phyloP scores from a whole-genome alignment of 805 yeast species.

The Alloascoidea africana region DNA sequence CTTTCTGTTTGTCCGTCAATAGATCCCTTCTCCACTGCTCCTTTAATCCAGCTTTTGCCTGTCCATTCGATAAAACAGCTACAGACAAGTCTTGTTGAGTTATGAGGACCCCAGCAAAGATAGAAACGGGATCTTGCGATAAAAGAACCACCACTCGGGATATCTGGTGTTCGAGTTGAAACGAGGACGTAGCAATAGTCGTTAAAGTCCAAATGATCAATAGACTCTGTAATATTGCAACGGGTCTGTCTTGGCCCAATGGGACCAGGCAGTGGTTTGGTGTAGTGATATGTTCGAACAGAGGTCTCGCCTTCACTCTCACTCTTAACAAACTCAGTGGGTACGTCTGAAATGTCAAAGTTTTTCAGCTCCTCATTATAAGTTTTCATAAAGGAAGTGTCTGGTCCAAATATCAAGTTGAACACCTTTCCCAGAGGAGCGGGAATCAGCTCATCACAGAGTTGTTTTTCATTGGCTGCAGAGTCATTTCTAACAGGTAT shows the following conservation, averaged over 20 bases:
- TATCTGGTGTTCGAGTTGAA: slow-evolving; percentile 74
- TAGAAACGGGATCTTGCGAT: slow-evolving; percentile 58
- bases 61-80: slow-evolving; percentile 81
- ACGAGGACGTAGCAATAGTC: slow-evolving; percentile 44
- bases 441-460: slow-evolving; percentile 34
- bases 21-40: slow-evolving; percentile 78
- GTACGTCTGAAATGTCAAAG: slow-evolving; percentile 15
- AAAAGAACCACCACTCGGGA: slow-evolving; percentile 83
- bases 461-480: slow-evolving; percentile 31
- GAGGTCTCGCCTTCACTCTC: slow-evolving; percentile 22
- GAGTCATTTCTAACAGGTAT: slow-evolving; percentile 20
- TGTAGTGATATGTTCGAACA: slow-evolving; percentile 38
- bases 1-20: slow-evolving; percentile 62
- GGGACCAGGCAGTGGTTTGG: slow-evolving; percentile 61
- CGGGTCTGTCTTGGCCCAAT: slow-evolving; percentile 90
- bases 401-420: slow-evolving; percentile 54
- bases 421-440: slow-evolving; percentile 73
- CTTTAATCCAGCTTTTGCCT: slow-evolving; percentile 83
- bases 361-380: slow-evolving; percentile 19
- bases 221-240: slow-evolving; percentile 51
- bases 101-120: slow-evolving; percentile 59
- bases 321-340: slow-evolving; percentile 15
- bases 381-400: slow-evolving; percentile 26
- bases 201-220: slow-evolving; percentile 38
- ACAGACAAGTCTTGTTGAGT: slow-evolving; percentile 42